Conservation (phyloP, 257 asterid species). For the Mentha longifolia region DNA sequence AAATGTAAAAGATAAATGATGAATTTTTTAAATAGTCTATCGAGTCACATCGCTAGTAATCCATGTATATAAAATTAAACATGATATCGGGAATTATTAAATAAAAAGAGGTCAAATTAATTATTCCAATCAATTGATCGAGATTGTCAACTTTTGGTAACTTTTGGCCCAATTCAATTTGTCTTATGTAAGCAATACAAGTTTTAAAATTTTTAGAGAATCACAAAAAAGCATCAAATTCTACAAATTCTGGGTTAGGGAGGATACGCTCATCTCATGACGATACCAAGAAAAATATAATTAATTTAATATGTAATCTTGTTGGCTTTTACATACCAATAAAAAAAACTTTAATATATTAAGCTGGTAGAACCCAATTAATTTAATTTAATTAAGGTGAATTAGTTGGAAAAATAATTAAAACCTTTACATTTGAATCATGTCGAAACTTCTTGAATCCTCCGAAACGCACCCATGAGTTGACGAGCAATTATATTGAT, state of each 20-base stretch:
- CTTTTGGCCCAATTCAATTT: background rate
- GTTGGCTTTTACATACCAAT: too few species aligned
- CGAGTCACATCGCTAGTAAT: too few species aligned
- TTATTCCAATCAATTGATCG: background rate
- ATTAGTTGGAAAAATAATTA: background rate
- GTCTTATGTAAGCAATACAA: background rate
- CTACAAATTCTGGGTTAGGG: slow-evolving; percentile 8
- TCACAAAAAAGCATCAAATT: background rate
- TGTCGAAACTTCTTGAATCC: too few species aligned
- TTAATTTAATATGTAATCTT: too few species aligned
- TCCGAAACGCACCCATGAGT: too few species aligned
- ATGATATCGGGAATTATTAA: background rate
- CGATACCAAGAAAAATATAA: background rate
- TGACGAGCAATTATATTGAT: too few species aligned
- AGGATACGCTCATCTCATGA: background rate
- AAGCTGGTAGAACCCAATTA: background rate
- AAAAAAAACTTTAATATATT: too few species aligned
- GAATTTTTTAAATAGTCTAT: too few species aligned
- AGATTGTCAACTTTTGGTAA: background rate
- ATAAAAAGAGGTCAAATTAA: background rate
- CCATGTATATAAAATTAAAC: too few species aligned
- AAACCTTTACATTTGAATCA: too few species aligned
- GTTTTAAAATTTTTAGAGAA: background rate
- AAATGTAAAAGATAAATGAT: too few species aligned
- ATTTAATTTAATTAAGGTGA: background rate